Conservation (phyloP, 352 stramenopile genomes). For the Phytophthora sp. region DNA sequence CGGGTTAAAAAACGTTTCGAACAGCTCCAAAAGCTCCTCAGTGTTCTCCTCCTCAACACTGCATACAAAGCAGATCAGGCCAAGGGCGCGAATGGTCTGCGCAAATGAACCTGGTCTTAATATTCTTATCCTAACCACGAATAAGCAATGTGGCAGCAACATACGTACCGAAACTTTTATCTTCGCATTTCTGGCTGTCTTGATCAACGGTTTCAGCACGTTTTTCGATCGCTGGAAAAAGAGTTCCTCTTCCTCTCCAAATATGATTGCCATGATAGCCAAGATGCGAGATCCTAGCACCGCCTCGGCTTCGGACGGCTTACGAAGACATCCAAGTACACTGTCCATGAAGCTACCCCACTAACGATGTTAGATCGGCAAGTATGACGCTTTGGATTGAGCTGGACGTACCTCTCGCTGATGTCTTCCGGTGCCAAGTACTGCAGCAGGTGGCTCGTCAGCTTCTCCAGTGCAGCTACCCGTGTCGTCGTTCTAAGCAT, state of each 20-base stretch:
- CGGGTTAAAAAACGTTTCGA: constrained; percentile 74
- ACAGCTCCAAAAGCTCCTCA: constrained; percentile 62
- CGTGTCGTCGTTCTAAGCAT: constrained; percentile 67
- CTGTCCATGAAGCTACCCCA: constrained; percentile 69
- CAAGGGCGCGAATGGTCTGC: constrained; percentile 74
- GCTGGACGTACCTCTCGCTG: constrained; percentile 63
- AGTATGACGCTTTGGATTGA: constrained; percentile 2
- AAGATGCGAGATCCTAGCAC: constrained; percentile 73
- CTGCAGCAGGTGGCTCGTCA: constrained; percentile 64
- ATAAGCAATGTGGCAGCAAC: background rate
- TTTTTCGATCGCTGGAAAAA: constrained; percentile 80
- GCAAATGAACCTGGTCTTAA: constrained; percentile 3
- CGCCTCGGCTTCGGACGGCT: constrained; percentile 75
- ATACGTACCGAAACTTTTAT: constrained; percentile 70
- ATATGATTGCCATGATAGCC: constrained; percentile 75
- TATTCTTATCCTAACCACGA: too few relatives aligned
- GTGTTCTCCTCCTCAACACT: constrained; percentile 81
- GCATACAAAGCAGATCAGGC: constrained; percentile 78
- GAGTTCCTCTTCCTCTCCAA: constrained; percentile 73
- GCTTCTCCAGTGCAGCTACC: constrained; percentile 72
- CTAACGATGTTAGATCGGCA: background rate
- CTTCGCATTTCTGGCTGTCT: constrained; percentile 60
- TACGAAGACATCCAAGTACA: constrained; percentile 68
- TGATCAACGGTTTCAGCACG: constrained; percentile 74
- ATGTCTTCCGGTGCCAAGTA: constrained; percentile 73